A percentile compares a stretch with the other conserved stretches of the same genome.
phyloP scores from a whole-genome alignment of 345 rosid species.

The Isatis tinctoria region DNA sequence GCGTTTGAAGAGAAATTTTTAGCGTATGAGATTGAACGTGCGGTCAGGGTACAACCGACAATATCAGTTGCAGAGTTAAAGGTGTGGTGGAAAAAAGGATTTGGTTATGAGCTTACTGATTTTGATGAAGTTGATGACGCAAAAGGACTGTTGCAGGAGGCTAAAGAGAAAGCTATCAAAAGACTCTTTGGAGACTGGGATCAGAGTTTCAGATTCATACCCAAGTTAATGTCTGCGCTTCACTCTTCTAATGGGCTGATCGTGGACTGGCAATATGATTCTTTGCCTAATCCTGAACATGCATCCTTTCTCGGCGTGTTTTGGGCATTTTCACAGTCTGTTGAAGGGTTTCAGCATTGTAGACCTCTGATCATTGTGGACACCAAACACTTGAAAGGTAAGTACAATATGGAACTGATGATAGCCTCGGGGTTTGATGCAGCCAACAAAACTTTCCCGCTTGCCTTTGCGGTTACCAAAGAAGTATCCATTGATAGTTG shows the following conservation, averaged over 20 bases:
- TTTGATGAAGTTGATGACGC: background rate
- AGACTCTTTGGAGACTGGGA: slow-evolving; percentile 7
- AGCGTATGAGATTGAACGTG: slow-evolving; percentile 4
- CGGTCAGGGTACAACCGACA: background rate
- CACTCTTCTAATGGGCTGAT: background rate
- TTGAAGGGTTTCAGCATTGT: slow-evolving; percentile 15
- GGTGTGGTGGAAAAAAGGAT: background rate
- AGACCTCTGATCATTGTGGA: slow-evolving; percentile 13
- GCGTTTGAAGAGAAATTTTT: background rate
- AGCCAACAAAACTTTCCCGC: background rate
- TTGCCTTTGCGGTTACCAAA: slow-evolving; percentile 11
- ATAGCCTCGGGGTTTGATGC: background rate
- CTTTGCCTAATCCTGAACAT: background rate
- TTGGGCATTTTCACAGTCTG: slow-evolving; percentile 14
- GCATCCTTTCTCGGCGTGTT: background rate
- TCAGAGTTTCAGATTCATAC: background rate
- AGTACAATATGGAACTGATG: background rate
- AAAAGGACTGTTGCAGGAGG: background rate
- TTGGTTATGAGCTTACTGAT: background rate
- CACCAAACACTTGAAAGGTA: accelerated
- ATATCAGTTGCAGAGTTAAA: background rate
- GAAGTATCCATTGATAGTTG: background rate
- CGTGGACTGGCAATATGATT: background rate
- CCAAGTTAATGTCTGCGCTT: slow-evolving; percentile 7
- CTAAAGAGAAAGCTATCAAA: background rate